Base-by-base conservation (phyloP, 345 rosid species). In the Stellera chamaejasme region DNA sequence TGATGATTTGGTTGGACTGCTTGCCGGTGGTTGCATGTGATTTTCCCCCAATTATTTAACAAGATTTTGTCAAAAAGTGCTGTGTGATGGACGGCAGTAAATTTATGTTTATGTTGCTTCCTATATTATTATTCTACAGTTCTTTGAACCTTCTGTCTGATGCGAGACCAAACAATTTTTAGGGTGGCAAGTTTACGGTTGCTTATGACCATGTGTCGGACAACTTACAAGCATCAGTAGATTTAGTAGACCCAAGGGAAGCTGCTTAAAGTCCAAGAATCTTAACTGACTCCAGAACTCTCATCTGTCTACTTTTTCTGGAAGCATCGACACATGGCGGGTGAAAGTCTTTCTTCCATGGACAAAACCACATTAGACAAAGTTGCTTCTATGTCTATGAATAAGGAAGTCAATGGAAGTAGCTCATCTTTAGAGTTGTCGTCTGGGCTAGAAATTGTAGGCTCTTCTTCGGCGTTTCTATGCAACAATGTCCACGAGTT, bases 231-330 rank as follows among this genome's bases (percentile, higher is more conserved):
- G 23, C 23, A 19, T 19, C 23, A 19, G 23, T 19, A 19, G 23
- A 19, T 0, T 19, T 19, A 19, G 23, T 56, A 11, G 73, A 72
- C 52, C 55, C 42, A 63, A 61, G 52, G 66, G 71, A 58, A 68
- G 50, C 73, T 82, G 66, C 69, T 72, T 41, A 73, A 72, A 51
- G 66, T 66, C 50, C 79, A 78, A 64, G 80, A 84, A 11, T 66
- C 77, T 41, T 59, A 61, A 47, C 74, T 76, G 56, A 65, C 84
- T 52, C 77, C 72, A 39, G 76, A 82, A 59, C 82, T 76, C 58
- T 74, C 79, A 48, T 67, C 75, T 62, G 28, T 69, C n/a, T 69
- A 78, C 78, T 15, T 82, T 63, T 69, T 68, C 48, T 32, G 66
- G 63, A 26, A 63, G 76, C 54, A 51, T 68, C 27, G 55, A 74